phyloP scores from a whole-genome alignment of 108 stramenopile species.

The Nannochloropsis oceanica region DNA sequence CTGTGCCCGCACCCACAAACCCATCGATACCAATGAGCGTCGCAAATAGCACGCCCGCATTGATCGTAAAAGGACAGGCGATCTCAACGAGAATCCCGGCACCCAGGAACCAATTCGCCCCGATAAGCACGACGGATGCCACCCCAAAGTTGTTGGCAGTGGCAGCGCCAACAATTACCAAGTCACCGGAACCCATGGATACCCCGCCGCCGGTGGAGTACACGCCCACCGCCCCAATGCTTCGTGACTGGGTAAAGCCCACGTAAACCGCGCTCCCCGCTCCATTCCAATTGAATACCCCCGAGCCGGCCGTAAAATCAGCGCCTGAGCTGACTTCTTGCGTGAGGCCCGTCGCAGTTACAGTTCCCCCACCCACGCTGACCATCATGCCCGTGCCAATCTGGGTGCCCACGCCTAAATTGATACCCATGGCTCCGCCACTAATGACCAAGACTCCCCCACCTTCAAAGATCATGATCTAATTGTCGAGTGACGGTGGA shows the following conservation, averaged over 20 bases:
- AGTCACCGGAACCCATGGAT: not conserved
- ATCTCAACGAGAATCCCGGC: not conserved
- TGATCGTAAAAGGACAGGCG: not conserved
- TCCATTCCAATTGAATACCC: not conserved
- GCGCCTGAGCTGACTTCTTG: not conserved
- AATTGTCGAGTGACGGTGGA: too few relatives aligned
- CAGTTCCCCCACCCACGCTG: not conserved
- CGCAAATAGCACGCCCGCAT: not conserved
- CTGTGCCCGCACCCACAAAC: not conserved
- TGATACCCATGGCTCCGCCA: not conserved
- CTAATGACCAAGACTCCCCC: not conserved
- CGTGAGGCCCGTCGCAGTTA: not conserved
- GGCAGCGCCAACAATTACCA: not conserved
- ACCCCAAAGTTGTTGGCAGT: not conserved
- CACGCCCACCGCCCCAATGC: not conserved
- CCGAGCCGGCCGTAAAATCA: not conserved
- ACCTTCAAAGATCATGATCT: not conserved
- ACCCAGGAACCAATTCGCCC: not conserved
- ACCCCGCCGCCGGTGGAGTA: not conserved
- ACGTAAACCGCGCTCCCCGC: not conserved
- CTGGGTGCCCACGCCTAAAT: not conserved
- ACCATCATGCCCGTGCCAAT: not conserved
- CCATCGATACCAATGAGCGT: not conserved
- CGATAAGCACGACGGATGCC: not conserved
- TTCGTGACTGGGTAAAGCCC: not conserved